Percentiles rank a stretch among this genome's conserved stretches.
These are phyloP conservation scores for Moringa oleifera DNA, from an alignment of 345 rosid genomes.

Conservation along the genomic window DNA sequence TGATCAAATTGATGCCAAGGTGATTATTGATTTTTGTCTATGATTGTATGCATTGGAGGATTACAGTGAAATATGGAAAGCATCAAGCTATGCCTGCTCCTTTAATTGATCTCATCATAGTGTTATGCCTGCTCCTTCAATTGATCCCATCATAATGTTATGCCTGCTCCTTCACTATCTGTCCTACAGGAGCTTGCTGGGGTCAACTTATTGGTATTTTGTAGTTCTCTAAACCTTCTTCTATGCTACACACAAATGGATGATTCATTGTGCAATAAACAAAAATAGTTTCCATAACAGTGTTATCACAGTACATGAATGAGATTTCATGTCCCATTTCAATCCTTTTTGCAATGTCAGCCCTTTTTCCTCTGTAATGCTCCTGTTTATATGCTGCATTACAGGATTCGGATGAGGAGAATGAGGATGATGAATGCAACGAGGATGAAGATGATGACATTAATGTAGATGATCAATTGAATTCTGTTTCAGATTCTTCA, in stretches of 20 bases:
- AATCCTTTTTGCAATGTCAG: neutral
- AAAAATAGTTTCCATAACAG: neutral
- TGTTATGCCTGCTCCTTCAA: no score
- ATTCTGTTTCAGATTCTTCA: slow-evolving; percentile 42
- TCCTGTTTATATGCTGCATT: slow-evolving; percentile 1
- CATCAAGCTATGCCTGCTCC: neutral
- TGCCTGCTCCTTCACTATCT: neutral
- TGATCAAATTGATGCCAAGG: slow-evolving; percentile 36
- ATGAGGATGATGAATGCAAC: slow-evolving; percentile 27
- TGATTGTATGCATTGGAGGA: neutral
- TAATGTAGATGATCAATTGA: slow-evolving; percentile 25
- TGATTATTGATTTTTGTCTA: slow-evolving; percentile 10
- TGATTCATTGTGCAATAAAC: neutral
- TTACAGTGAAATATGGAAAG: neutral
- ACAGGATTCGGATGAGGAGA: slow-evolving; percentile 50
- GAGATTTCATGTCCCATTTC: no score
- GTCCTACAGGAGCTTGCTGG: neutral
- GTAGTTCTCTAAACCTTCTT: neutral
- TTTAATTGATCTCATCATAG: neutral
- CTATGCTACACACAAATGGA: no score
- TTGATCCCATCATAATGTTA: neutral
- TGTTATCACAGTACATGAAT: no score
- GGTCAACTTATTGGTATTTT: neutral
- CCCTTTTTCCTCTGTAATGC: neutral
- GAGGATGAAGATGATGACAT: slow-evolving; percentile 21